Evolutionary conservation across 2,329 filamentous ascomycete species (phyloP).

Genomic region (Stagonosporopsis tanaceti): DNA sequence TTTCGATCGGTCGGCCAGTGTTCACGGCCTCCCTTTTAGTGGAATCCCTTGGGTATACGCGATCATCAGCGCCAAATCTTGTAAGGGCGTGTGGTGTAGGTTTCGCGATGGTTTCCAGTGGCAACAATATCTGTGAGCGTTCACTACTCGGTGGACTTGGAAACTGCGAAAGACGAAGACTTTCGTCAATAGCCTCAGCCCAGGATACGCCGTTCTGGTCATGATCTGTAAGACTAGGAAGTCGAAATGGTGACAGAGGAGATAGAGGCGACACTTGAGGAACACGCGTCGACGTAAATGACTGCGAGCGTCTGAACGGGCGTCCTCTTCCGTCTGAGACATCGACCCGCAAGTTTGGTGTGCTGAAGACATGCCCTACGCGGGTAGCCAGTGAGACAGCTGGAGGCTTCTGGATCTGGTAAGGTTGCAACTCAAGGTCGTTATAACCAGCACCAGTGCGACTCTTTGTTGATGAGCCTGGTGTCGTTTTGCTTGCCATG

Average conservation of each 20-base stretch:
- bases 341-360: constrained; percentile 39
- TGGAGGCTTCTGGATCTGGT: constrained; percentile 31
- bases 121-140: constrained; percentile 20
- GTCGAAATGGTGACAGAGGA: constrained; percentile 33
- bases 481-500: constrained; percentile 35
- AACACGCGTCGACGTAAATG: constrained; percentile 37
- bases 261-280: constrained; percentile 29
- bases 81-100: background rate
- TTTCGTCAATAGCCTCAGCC: constrained; percentile 40
- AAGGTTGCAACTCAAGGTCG: constrained; percentile 27
- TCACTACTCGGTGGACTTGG: constrained; percentile 27
- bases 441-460: constrained; percentile 19
- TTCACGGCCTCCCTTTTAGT: background rate
- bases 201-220: constrained; percentile 37
- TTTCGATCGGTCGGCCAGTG: constrained; percentile 19
- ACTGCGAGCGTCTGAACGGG: constrained; percentile 41
- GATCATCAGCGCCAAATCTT: too few relatives aligned
- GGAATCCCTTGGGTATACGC: background rate
- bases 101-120: background rate
- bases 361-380: constrained; percentile 39
- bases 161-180: constrained; percentile 42
- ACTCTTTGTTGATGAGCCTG: constrained; percentile 32
- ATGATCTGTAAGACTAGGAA: constrained; percentile 39
- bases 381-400: constrained; percentile 26
- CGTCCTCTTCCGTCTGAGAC: constrained; percentile 25